Conservation (phyloP, 495 filamentous ascomycete species). For the Aspergillus olivimuriae region DNA sequence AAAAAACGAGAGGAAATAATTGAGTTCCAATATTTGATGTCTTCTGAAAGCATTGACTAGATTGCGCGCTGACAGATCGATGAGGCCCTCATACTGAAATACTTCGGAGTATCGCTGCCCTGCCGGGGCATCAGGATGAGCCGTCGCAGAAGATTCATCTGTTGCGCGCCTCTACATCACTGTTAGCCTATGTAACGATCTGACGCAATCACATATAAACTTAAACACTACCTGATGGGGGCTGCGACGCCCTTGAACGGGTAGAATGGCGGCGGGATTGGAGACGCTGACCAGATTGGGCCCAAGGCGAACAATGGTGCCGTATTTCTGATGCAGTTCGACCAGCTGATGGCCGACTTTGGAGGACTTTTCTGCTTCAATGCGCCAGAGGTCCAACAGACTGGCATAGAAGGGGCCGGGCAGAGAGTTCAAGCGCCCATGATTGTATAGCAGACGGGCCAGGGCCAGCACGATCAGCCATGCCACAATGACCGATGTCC, state of each 20-base stretch:
- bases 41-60: constrained; percentile 7
- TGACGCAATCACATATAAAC: too few relatives aligned
- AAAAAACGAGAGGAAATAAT: constrained; percentile 7
- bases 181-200: too few relatives aligned
- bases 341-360: constrained; percentile 6
- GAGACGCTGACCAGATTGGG: constrained; percentile 49
- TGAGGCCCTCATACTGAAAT: constrained; percentile 9
- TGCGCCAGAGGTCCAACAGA: constrained; percentile 10
- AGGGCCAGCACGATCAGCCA: constrained; percentile 8
- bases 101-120: background rate
- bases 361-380: constrained; percentile 1
- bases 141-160: too few relatives aligned
- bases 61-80: constrained; percentile 4
- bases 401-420: constrained; percentile 12
- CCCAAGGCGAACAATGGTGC: constrained; percentile 49
- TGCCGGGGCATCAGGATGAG: too few relatives aligned
- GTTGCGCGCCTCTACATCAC: too few relatives aligned
- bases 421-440: constrained; percentile 12
- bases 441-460: constrained; percentile 10
- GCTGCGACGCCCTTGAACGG: background rate
- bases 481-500: background rate
- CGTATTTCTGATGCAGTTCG: constrained; percentile 44
- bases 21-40: constrained; percentile 7
- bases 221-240: background rate
- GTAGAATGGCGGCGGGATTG: constrained; percentile 30